Evolutionary conservation across 192 early-diverging fungal species (phyloP).

Genomic region (Gaertneriomyces semiglobifer): DNA sequence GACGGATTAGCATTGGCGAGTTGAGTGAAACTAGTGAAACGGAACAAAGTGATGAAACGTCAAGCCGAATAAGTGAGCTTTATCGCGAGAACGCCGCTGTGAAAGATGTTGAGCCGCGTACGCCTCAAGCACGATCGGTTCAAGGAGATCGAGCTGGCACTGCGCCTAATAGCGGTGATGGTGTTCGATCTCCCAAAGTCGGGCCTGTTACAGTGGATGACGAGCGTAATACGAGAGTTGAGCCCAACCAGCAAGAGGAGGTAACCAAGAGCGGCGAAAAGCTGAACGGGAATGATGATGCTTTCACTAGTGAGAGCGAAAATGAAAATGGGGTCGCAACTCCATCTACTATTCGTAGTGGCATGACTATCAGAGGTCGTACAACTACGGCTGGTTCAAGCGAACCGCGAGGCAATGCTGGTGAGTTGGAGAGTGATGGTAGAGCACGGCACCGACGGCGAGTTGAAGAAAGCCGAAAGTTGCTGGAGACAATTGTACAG

Average conservation of each 20-base stretch:
- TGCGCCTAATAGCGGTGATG: not conserved
- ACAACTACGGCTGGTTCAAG: not conserved
- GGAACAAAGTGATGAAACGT: not conserved
- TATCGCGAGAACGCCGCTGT: not conserved
- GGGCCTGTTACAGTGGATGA: too few species aligned
- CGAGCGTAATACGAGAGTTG: too few species aligned
- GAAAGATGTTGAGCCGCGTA: not conserved
- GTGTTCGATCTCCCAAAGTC: too few species aligned
- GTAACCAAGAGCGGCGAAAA: too few species aligned
- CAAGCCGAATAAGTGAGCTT: not conserved
- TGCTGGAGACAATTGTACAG: slow-evolving; percentile 13
- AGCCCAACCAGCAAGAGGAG: too few species aligned
- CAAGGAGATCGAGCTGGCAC: not conserved
- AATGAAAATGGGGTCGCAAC: not conserved
- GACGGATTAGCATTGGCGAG: not conserved
- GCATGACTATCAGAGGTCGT: not conserved
- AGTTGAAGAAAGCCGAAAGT: slow-evolving; percentile 9
- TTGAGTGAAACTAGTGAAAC: not conserved
- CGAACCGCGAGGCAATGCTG: not conserved
- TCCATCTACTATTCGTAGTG: not conserved
- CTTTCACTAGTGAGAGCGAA: not conserved
- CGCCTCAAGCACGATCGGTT: not conserved
- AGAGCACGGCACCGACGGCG: not conserved
- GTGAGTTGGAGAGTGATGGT: too few species aligned
- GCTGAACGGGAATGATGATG: too few species aligned